Base-by-base conservation (phyloP, 2,329 filamentous ascomycete genomes). In the Ceratocystis eucalypticola region DNA sequence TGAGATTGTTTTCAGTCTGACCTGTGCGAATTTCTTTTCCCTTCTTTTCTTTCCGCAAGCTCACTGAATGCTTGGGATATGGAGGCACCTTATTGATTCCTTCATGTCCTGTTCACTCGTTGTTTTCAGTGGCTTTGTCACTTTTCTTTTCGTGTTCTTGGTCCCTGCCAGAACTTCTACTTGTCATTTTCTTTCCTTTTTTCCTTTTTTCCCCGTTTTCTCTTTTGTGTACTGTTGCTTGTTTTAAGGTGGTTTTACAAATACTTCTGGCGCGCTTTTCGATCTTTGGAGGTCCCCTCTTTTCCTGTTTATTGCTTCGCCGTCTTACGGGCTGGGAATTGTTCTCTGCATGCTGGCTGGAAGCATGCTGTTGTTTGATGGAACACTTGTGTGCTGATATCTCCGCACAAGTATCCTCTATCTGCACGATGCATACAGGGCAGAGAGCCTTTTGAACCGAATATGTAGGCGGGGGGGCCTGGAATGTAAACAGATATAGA, bases 121-220 rank as follows among this genome's bases (percentile, higher is more conserved):
- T 63, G 44, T 7, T 33, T 63, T n/a, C 44, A 37, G 55, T 33
- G 55, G 3, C 28, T n/a, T 59, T 55, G 50, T 64, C 46, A 44
- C 22, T 62, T 61, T 48, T 53, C 20, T n/a, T n/a, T 66, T 53
- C 65, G 45, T 45, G 33, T 53, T 63, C 41, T 63, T 15, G 61
- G 61, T 45, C 15, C 1, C 8, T n/a, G 5, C 55, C 55, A 17
- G 25, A 37, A 10, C 25, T 1, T 55, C n/a, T n/a, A 59, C 55
- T 59, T 59, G 17, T 33, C 55, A 37, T 30, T 12, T 33, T 17
- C 28, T 4, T 17, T 5, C 15, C 15, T 55, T 55, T 30, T 7
- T 30, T 7, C n/a, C 6, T 2, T 45, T 41, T 62, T 45, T 15
- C 37, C 37, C 8, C 12, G 30, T 50, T 33, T 63, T 25, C 44